Evolutionary conservation across 768 basidiomycete genomes (phyloP).

Genomic region (Lactarius akahatsu): DNA sequence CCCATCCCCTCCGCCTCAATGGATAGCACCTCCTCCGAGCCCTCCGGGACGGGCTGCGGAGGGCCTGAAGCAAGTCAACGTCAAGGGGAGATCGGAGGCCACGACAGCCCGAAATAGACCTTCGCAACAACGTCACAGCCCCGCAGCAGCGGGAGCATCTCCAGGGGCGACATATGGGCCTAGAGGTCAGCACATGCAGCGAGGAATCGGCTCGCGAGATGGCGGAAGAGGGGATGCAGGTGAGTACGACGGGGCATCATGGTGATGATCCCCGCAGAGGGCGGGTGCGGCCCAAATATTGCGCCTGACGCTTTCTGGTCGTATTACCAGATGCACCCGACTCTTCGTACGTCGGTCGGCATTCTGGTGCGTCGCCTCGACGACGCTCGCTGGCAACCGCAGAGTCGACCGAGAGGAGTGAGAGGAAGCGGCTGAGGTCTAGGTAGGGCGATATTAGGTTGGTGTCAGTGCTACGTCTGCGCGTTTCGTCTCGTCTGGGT

Average conservation of each 20-base stretch:
- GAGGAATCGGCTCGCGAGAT: neutral
- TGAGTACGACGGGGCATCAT: neutral
- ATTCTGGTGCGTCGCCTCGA: neutral
- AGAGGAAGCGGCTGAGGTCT: constrained; percentile 7
- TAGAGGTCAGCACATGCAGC: neutral
- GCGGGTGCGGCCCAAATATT: neutral
- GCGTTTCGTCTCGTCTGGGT: neutral
- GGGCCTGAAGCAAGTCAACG: neutral
- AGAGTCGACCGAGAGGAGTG: neutral
- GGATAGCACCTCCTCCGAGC: neutral
- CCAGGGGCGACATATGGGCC: no score
- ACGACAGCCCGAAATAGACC: neutral
- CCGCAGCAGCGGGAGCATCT: neutral
- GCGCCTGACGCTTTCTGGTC: neutral
- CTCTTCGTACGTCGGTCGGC: neutral
- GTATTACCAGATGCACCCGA: neutral
- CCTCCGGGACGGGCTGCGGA: neutral
- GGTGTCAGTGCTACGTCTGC: neutral
- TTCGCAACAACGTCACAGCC: neutral
- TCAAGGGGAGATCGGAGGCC: neutral
- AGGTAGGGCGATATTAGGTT: neutral
- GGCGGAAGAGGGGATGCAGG: neutral
- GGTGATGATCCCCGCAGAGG: neutral
- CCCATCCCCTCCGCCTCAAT: neutral
- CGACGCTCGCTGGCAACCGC: neutral